Base-by-base conservation (phyloP, 352 stramenopile species). In the Phytopythium helicoides region DNA sequence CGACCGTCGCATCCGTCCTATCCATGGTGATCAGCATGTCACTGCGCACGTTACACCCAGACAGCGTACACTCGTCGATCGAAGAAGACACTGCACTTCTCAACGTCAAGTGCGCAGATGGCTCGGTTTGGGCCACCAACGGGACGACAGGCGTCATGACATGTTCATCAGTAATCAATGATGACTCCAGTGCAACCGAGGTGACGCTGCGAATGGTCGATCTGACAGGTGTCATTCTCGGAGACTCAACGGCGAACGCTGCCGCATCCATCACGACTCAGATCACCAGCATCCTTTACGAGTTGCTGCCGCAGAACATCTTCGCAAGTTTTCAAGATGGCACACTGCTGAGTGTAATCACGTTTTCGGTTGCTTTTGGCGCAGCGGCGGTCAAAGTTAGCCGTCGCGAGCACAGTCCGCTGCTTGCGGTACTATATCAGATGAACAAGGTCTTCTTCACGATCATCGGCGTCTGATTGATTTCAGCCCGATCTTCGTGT, bases 331-430 rank as follows among this genome's bases (percentile, higher is more conserved):
- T 68, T 25, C 26, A 44, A 3, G 41, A 60, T n/a, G 60, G 49
- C n/a, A 47, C 35, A 6, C 44, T 68, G 36, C 42, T 68, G 12
- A 48, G 37, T 15, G 52, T 66, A 19, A 61, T 62, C 42, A 50
- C 50, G 1, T 66, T 66, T 33, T 42, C 53, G 10, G 6, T 66
- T 36, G 21, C 35, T 11, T 56, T 66, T 18, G 59, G 59, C 22
- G 54, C 51, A 14, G 59, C 53, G 6, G 42, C 53, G 15, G 68
- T 86, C 51, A 67, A 68, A 15, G 65, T 70, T 5, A 79, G 62
- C 25, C 66, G 67, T 7, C 68, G 72, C n/a, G 73, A 89, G 41
- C 73, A 58, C 47, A 89, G 71, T 31, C 73, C 75, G 26, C 47
- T 89, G 33, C 60, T 87, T 12, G 68, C 79, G 28, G 60, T 85